Evolutionary conservation across 2,329 filamentous ascomycete genomes (phyloP), one percentile per base, ranked within the genome.

Genomic region (Colletotrichum musicola): DNA sequence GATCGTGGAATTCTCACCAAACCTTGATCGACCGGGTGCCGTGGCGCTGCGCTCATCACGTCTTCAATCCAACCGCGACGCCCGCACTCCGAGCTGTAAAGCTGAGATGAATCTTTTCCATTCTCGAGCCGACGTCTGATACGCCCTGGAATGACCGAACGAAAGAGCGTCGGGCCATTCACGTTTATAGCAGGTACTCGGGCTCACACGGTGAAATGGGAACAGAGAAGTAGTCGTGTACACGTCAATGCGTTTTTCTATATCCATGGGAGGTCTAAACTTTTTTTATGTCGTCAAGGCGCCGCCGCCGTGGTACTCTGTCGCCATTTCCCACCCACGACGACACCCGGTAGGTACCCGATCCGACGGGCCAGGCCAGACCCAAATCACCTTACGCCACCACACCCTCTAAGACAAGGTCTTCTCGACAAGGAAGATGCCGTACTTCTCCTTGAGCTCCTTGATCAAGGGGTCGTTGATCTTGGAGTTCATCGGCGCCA

Each of bases 371-470:
- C 42, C 54, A n/a, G 9, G 20, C 22, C 27, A 22, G 16, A 22
- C 16, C 30, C 9, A 22, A 54, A 38, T 54, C 59, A 49, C n/a
- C 25, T 14, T 25, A 44, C 47, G 53, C 22, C 20, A 27, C 4
- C 9, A 49, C 22, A 35, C 27, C 72, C 57, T 71, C 75, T 77
- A 81, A 64, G 80, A 78, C 66, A 85, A 77, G 30, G 80, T 89
- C 87, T 93, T 92, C 85, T 94, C 91, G 73, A 86, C 88, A 82
- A 92, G 86, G 79, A 86, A 86, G 75, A 94, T 93, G 49, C 89
- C 91, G 74, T 94, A 93, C 76, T 93, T 89, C 79, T 92, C 89
- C 86, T 92, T 90, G 68, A 97, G 85, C 78, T 93, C 91, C 83
- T 91, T 89, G 81, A 95, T 90, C 74, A 97, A 81, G 44, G 93